Evolutionary conservation across 441 rosid genomes (phyloP).

Genomic region (Erodium texanum): DNA sequence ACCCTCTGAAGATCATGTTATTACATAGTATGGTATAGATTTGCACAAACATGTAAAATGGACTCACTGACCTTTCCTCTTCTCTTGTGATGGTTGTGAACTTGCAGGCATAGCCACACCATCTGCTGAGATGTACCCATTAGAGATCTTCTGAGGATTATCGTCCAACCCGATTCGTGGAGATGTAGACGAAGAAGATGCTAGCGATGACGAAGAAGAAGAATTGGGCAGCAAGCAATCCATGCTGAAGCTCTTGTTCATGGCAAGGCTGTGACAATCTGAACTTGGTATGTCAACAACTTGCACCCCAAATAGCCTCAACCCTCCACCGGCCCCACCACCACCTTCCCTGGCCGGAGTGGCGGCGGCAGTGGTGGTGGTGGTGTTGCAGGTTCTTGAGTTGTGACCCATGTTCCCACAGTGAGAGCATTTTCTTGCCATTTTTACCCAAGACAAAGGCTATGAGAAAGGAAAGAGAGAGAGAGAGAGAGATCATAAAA

Average conservation of each 20-base stretch:
- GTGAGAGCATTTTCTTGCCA: constrained; percentile 29
- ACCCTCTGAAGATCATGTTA: background rate
- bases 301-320: constrained; percentile 26
- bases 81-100: constrained; percentile 8
- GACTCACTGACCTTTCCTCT: constrained; percentile 22
- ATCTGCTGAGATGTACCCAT: background rate
- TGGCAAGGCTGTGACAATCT: background rate
- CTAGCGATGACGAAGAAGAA: background rate
- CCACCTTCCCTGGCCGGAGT: background rate
- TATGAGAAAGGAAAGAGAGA: too few relatives aligned
- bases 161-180: background rate
- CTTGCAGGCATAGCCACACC: background rate
- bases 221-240: background rate
- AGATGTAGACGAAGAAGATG: background rate
- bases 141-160: background rate
- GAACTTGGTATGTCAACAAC: background rate
- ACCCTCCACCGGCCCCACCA: background rate
- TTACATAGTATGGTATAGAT: background rate
- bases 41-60: background rate
- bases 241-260: background rate
- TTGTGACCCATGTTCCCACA: constrained; percentile 27
- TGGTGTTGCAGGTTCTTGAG: constrained; percentile 22
- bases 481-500: too few relatives aligned
- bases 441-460: constrained; percentile 7
- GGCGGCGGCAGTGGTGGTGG: background rate